phyloP scores from a whole-genome alignment of 2,329 filamentous ascomycete genomes.

The Colletotrichum sp. region DNA sequence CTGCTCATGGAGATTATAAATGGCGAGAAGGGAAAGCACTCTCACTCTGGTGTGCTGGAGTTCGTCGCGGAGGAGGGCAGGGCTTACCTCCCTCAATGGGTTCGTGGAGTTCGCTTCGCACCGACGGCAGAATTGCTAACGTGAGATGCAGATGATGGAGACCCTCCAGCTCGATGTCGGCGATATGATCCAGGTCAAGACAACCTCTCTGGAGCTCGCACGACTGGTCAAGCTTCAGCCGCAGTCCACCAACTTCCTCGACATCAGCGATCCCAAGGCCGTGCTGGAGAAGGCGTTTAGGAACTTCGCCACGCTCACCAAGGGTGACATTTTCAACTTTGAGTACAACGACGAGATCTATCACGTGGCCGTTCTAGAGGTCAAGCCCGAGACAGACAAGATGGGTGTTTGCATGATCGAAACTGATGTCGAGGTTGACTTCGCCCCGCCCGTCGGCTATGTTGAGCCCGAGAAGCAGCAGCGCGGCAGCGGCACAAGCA shows the following conservation, averaged over 20 bases:
- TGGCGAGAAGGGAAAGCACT: conserved; percentile 77
- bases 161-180: conserved; percentile 88
- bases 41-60: conserved; percentile 93
- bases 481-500: conserved; percentile 78
- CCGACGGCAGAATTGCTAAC: background rate
- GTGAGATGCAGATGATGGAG: conserved; percentile 79
- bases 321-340: conserved; percentile 95
- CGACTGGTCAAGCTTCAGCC: conserved; percentile 96
- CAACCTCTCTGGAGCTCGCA: conserved; percentile 88
- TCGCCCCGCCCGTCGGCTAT: conserved; percentile 92
- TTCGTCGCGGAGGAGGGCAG: conserved; percentile 98
- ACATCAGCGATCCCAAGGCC: conserved; percentile 96
- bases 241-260: conserved; percentile 90
- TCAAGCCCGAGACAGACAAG: conserved; percentile 83
- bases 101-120: conserved; percentile 42
- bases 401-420: conserved; percentile 94
- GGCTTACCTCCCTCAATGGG: conserved; percentile 95
- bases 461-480: conserved; percentile 76
- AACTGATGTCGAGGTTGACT: conserved; percentile 96
- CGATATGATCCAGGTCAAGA: conserved; percentile 93
- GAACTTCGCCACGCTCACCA: conserved; percentile 92
- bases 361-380: conserved; percentile 90
- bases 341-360: conserved; percentile 95
- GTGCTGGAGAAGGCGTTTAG: conserved; percentile 96
- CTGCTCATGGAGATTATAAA: conserved; percentile 97